Percentiles rank a stretch among this genome's conserved stretches.
phyloP scores from a whole-genome alignment of 2,329 filamentous ascomycete genomes.

The Trematosphaeria pertusa region DNA sequence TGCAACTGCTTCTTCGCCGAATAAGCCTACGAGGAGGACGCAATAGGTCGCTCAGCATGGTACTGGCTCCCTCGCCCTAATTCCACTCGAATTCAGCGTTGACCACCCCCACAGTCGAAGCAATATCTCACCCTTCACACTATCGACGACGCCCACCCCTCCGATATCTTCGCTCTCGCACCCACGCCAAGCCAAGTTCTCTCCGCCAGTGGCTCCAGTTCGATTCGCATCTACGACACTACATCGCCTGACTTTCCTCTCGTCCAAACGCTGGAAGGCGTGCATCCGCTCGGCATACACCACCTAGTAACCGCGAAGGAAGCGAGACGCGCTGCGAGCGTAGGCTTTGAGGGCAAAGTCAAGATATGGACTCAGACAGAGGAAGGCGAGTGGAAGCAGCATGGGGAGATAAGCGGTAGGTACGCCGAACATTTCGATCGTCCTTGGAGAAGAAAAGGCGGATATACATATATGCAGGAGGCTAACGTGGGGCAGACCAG shows the following conservation, averaged over 20 bases:
- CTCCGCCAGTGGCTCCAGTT: slow-evolving; percentile 84
- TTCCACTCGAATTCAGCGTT: slow-evolving; percentile 4
- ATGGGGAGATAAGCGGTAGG: slow-evolving; percentile 53
- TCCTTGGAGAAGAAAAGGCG: slow-evolving; percentile 10
- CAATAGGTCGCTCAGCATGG: slow-evolving; percentile 19
- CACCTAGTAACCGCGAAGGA: slow-evolving; percentile 77
- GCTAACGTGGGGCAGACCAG: slow-evolving; percentile 46
- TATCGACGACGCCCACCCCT: slow-evolving; percentile 83
- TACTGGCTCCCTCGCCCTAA: slow-evolving; percentile 3
- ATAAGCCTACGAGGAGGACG: no score
- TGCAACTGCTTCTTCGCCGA: no score
- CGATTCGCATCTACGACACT: slow-evolving; percentile 81
- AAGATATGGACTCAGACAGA: slow-evolving; percentile 76
- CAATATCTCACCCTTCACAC: slow-evolving; percentile 96
- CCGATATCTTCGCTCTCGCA: slow-evolving; percentile 84
- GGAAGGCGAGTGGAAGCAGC: slow-evolving; percentile 61
- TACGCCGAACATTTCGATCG: slow-evolving; percentile 27
- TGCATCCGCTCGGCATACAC: slow-evolving; percentile 89
- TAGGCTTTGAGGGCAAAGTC: slow-evolving; percentile 87
- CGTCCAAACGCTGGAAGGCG: slow-evolving; percentile 77
- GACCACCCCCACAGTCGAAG: slow-evolving; percentile 75
- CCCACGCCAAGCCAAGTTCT: slow-evolving; percentile 76
- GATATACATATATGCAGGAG: background rate
- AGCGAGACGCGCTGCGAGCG: slow-evolving; percentile 73
- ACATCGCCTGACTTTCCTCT: slow-evolving; percentile 74